Base-by-base conservation (phyloP, 169 alveolate genomes). In the Eimeria necatrix region DNA sequence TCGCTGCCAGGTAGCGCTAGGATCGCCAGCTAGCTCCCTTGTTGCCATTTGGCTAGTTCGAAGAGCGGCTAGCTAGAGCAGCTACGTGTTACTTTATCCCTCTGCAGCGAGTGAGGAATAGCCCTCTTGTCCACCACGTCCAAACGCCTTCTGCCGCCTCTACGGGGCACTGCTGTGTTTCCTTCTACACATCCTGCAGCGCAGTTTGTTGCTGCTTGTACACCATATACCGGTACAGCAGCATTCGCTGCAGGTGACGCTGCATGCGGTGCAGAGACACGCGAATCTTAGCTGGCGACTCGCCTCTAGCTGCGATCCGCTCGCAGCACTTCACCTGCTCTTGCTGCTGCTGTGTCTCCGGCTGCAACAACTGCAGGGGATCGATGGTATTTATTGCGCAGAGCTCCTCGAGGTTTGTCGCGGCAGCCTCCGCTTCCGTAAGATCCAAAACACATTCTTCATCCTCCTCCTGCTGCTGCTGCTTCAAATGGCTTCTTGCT, bases 231-330 rank as follows among this genome's bases (percentile, higher is more conserved):
- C 87, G 87, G 26, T 76, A 76, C 59, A 76, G 87, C 64, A 76
- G 53, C 87, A 76, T 26, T 10, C 87, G 87, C 61, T 76, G 87
- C 87, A 76, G 61, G 24, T 76, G 49, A 26, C 56, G 87, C 53
- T 76, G 52, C 87, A 76, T 76, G 87, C 87, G 87, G 64, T 76
- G 87, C 24, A 76, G 61, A 76, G 26, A 76, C 87, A 76, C 87
- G 48, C 87, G 87, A 76, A 76, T 41, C 61, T 76, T 32, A 5
- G 64, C 18, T 46, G 87, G 87, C 6, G 87, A 76, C 26, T 49
- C 61, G 4, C 48, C 87, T 14, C 22, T 49, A 6, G 87, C 64
- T 4, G 59, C 61, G 6, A 76, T 16, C 59, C 61, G 52, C 87
- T 76, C 61, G 61, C 61, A 76, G 49, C 64, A 76, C 64, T 76